A percentile compares a stretch with the other conserved stretches of the same genome.
These are phyloP conservation scores for Zasmidium cellare DNA, from an alignment of 2,329 filamentous ascomycete species.

Conservation along the genomic window DNA sequence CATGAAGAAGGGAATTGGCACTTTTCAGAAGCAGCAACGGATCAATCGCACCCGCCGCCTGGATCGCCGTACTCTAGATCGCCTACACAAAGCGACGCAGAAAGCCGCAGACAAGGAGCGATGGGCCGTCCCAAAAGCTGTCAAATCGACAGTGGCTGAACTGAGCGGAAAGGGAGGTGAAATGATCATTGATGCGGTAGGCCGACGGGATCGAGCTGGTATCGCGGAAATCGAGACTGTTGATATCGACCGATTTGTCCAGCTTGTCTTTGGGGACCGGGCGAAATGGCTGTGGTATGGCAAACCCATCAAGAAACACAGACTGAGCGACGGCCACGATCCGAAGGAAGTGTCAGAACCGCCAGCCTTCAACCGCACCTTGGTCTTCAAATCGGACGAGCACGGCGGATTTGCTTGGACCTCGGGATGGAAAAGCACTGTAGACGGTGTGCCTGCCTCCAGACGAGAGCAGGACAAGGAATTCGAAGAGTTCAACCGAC, in stretches of 20 bases:
- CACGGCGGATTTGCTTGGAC: constrained; percentile 47
- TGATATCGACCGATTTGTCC: constrained; percentile 81
- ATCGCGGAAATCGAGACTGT: constrained; percentile 91
- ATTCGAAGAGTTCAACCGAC: constrained; percentile 21
- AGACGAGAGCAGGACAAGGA: constrained; percentile 22
- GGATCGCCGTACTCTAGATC: constrained; percentile 79
- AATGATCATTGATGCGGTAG: constrained; percentile 93
- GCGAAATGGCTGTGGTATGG: constrained; percentile 95
- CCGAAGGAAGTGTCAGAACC: constrained; percentile 14
- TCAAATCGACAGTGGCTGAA: constrained; percentile 93
- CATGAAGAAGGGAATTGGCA: constrained; percentile 79
- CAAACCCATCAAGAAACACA: constrained; percentile 68
- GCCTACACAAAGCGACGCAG: constrained; percentile 77
- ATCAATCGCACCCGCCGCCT: constrained; percentile 74
- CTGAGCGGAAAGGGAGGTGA: constrained; percentile 92
- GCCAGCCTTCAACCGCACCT: constrained; percentile 31
- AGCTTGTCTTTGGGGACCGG: constrained; percentile 75
- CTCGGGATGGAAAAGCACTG: constrained; percentile 47
- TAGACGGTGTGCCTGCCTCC: constrained; percentile 46
- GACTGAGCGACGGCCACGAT: constrained; percentile 12
- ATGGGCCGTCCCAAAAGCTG: constrained; percentile 88
- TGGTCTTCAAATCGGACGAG: constrained; percentile 61
- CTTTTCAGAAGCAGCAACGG: constrained; percentile 89
- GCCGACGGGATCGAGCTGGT: constrained; percentile 76
- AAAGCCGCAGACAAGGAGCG: constrained; percentile 87